Conservation (phyloP, 1,284 basidiomycete genomes). For the Pseudozyma sp. region DNA sequence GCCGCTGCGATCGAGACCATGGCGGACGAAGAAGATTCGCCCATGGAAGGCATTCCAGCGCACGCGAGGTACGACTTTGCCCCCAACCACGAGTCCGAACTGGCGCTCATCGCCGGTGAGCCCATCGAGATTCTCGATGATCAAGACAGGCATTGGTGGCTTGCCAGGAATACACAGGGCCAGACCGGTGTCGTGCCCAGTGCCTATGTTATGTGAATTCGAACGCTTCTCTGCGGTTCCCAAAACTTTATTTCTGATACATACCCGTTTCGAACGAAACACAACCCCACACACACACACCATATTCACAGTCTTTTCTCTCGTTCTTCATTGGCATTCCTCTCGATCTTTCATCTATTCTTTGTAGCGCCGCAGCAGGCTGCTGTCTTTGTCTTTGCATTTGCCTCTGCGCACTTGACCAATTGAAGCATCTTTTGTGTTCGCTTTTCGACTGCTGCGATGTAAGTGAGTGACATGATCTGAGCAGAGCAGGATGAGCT, state of each 20-base stretch:
- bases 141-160: slow-evolving; percentile 64
- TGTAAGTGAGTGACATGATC: background rate
- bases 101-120: slow-evolving; percentile 56
- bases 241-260: slow-evolving; percentile 1
- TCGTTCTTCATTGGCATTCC: slow-evolving; percentile 11
- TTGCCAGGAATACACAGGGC: slow-evolving; percentile 52
- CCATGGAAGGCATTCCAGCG: slow-evolving; percentile 57
- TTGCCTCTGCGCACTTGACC: slow-evolving; percentile 3
- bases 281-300: background rate
- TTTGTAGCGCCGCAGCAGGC: slow-evolving; percentile 3
- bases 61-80: slow-evolving; percentile 64
- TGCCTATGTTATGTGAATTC: slow-evolving; percentile 57
- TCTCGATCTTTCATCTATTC: slow-evolving; percentile 3
- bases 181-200: slow-evolving; percentile 61
- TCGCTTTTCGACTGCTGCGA: background rate
- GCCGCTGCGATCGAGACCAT: slow-evolving; percentile 69
- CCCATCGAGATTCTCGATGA: slow-evolving; percentile 61
- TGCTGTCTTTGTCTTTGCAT: background rate
- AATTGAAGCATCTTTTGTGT: slow-evolving; percentile 2
- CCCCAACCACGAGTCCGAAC: slow-evolving; percentile 61
- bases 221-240: background rate
- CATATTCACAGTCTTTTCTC: slow-evolving; percentile 19
- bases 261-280: slow-evolving; percentile 28
- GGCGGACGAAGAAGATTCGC: slow-evolving; percentile 40
- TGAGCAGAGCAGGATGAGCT: background rate